Percentiles rank a stretch among this genome's conserved stretches.
Conservation (phyloP, 2,329 filamentous ascomycete species). For the Colletotrichum siamense region DNA sequence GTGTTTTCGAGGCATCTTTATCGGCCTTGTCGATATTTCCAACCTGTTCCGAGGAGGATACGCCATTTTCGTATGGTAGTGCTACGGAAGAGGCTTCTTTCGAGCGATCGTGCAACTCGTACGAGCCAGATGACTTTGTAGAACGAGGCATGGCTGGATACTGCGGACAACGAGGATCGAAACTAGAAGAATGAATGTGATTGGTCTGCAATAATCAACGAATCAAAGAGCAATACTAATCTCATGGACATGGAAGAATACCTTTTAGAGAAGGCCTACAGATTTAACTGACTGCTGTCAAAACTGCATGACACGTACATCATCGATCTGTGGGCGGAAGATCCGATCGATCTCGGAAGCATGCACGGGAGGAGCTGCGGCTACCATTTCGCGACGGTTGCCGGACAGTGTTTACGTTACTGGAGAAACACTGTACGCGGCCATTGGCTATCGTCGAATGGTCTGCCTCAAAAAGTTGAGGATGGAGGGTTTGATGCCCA, state of each 20-base stretch:
- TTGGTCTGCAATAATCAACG: background rate
- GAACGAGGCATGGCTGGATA: background rate
- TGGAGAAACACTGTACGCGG: background rate
- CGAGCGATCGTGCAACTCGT: background rate
- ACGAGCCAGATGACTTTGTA: background rate
- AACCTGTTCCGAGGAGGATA: background rate
- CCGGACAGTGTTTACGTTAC: background rate
- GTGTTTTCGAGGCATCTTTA: background rate
- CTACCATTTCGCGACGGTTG: background rate
- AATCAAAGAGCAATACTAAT: background rate
- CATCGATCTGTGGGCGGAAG: background rate
- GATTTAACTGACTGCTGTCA: background rate
- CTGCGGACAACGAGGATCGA: background rate
- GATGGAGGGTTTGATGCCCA: background rate
- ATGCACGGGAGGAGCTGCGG: background rate
- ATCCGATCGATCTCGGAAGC: background rate
- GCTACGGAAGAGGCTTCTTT: background rate
- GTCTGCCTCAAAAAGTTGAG: background rate
- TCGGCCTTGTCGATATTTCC: background rate
- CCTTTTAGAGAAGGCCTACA: background rate
- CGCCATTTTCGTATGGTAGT: background rate
- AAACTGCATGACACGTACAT: background rate
- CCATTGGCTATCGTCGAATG: background rate
- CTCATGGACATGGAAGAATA: background rate
- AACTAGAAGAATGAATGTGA: background rate